Evolutionary conservation across 2,329 filamentous ascomycete species (phyloP).

Genomic region (Phaeoacremonium minimum): DNA sequence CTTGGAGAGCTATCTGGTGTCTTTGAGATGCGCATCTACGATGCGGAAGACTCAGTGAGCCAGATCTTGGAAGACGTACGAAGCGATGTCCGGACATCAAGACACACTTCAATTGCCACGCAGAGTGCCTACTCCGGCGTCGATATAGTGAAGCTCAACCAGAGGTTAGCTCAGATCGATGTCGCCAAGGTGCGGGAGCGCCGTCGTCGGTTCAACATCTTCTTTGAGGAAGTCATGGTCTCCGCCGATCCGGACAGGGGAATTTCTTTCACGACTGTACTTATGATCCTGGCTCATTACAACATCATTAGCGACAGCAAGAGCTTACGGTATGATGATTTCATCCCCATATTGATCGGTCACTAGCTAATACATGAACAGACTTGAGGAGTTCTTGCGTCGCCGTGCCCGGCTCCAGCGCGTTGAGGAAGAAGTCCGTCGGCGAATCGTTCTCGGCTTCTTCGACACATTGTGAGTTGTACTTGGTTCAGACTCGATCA

Average conservation of each 20-base stretch:
- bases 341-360: neutral
- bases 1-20: conserved; percentile 90
- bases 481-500: neutral
- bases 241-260: conserved; percentile 85
- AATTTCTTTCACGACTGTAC: conserved; percentile 84
- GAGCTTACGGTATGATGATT: conserved; percentile 65
- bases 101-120: conserved; percentile 52
- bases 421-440: conserved; percentile 89
- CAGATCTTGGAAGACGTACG: conserved; percentile 82
- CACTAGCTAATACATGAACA: conserved; percentile 33
- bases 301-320: conserved; percentile 98
- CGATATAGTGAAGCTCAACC: conserved; percentile 72
- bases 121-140: conserved; percentile 53
- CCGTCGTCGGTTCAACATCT: conserved; percentile 81
- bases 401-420: conserved; percentile 86
- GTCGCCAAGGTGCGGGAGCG: conserved; percentile 69
- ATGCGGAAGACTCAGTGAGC: conserved; percentile 82
- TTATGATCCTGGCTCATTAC: conserved; percentile 97
- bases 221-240: conserved; percentile 94
- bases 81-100: conserved; percentile 45
- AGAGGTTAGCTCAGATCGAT: conserved; percentile 69
- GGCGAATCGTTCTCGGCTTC: conserved; percentile 87
- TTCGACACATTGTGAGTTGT: conserved; percentile 77
- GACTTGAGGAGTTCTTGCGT: conserved; percentile 89
- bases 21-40: conserved; percentile 96